Evolutionary conservation across 2,329 filamentous ascomycete species (phyloP).

Genomic region (Diaporthe caulivora): DNA sequence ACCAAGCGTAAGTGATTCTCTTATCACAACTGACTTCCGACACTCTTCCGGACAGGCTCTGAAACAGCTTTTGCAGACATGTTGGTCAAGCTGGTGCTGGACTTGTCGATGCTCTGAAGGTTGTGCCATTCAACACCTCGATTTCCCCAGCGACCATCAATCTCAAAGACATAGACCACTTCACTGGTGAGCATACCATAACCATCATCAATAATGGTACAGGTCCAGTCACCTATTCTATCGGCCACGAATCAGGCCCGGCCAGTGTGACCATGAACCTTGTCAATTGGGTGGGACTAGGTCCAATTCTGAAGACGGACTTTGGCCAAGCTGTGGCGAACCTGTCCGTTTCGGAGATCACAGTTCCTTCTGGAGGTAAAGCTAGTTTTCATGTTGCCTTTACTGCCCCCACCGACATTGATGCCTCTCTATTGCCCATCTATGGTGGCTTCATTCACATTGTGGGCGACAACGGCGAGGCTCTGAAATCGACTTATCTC

Average conservation of each 20-base stretch:
- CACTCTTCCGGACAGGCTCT: conserved; percentile 32
- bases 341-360: background rate
- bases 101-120: conserved; percentile 1
- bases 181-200: background rate
- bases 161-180: conserved; percentile 7
- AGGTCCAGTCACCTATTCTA: conserved; percentile 46
- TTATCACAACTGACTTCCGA: background rate
- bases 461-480: conserved; percentile 3
- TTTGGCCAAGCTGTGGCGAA: background rate
- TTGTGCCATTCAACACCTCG: conserved; percentile 5
- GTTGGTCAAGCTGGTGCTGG: conserved; percentile 12
- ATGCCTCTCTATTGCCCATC: background rate
- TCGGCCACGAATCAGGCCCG: conserved; percentile 48
- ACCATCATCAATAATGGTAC: background rate
- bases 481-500: conserved; percentile 11
- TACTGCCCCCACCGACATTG: background rate
- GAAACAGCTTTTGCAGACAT: background rate
- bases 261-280: conserved; percentile 49
- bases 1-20: conserved; percentile 32
- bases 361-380: background rate
- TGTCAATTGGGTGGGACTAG: conserved; percentile 39
- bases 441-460: conserved; percentile 8
- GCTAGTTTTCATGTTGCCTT: background rate
- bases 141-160: background rate
- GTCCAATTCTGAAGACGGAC: conserved; percentile 36